Base-by-base conservation (phyloP, 2,329 filamentous ascomycete genomes). In the Cladophialophora immunda region DNA sequence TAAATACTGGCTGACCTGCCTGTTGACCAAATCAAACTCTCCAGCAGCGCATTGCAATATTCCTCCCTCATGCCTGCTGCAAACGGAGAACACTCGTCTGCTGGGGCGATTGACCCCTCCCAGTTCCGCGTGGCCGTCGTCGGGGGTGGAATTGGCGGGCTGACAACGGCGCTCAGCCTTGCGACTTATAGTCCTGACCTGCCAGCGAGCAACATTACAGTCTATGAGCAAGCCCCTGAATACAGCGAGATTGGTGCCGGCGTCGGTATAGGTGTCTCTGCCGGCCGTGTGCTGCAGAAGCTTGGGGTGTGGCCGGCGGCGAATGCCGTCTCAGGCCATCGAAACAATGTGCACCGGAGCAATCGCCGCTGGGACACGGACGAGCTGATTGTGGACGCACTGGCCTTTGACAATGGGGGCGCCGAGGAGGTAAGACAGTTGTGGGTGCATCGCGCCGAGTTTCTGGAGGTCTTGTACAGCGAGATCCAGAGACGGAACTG, bases 341-440 rank as follows among this genome's bases (percentile, higher is more conserved):
- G 58, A 30, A 61, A 47, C n/a, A 27, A 29, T 15, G 58, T 61
- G n/a, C 58, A 61, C 22, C 45, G 58, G n/a, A 61, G 58, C 45
- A 61, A 61, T 22, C 58, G 34, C 8, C 58, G 58, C 11, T 61
- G 58, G 58, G 58, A 61, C 58, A 61, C 58, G 13, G 58, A 61
- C 34, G 58, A 61, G n/a, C 22, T 61, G 32, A 61, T 61, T 29
- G 58, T 61, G 25, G 58, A 61, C 11, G 58, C 58, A 2, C 34
- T 50, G 32, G 58, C 45, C 30, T 52, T 41, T 17, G 52, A 61
- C 47, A 61, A 30, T 9, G 58, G 58, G 17, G 47, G 45, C 13
- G 30, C 29, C 7, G 58, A 61, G 58, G 58, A 61, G 29, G 47
- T 61, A 29, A 47, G 58, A 19, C 58, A 61, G 47, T 19, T 61